Base-by-base conservation (phyloP, 441 rosid genomes). In the Omphalea diandra region DNA sequence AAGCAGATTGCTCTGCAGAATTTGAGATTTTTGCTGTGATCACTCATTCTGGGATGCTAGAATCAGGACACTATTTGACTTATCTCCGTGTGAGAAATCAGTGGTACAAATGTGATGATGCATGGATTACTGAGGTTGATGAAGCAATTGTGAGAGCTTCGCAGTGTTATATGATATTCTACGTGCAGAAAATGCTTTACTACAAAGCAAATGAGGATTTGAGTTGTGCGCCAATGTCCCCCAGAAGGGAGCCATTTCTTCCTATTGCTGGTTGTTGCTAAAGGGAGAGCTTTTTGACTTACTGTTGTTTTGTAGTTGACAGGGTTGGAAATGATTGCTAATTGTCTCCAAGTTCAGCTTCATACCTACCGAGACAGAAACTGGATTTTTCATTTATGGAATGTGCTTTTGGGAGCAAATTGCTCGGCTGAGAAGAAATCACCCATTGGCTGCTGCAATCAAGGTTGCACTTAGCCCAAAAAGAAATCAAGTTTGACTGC, bases 61-160 rank as follows among this genome's bases (percentile, higher is more conserved):
- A 89, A 60, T 87, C 97, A 0, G 98, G 98, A 57, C 98, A 93
- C 70, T 90, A 93, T 8, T 83, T 87, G 76, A 93, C 95, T 3
- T 93, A 83, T 55, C 77, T 93, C 68, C 85, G 90, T 68, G 72
- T 90, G 31, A 77, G 83, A 73, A 83, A 86, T 64, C 80, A 84
- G 70, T 93, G 98, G 98, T 93, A 93, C 82, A 87, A 67, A 80
- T 93, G 97, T 40, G 98, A 93, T 47, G 98, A 93, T 63, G 89
- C 97, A 3, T 93, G 98, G 98, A 79, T 90, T 76, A 86, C 75
- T 12, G 95, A 88, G 81, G 98, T 93, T 47, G 97, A 93, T 75
- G 98, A 93, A 72, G 84, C 78, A 29, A 68, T 81, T 29, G 98
- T 93, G 62, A 86, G 95, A 83, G 88, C 88, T 63, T 89, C 95